Evolutionary conservation across 768 basidiomycete genomes (phyloP).

Genomic region (Udeniomyces megalosporus): DNA sequence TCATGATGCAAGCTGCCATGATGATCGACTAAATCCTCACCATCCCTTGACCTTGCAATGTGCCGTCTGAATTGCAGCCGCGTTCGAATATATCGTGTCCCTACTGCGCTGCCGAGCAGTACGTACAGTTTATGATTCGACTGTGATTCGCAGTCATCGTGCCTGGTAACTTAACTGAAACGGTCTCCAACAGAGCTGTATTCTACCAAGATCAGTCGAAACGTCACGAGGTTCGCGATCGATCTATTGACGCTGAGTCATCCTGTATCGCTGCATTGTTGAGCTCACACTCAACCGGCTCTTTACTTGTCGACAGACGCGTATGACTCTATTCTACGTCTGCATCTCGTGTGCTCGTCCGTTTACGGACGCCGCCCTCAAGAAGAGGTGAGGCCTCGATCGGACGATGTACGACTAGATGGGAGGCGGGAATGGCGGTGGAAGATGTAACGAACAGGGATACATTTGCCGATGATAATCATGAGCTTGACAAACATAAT

Average conservation of each 20-base stretch:
- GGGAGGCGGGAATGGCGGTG: too few species aligned
- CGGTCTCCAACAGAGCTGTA: background rate
- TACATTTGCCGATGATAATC: too few species aligned
- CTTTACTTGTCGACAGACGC: background rate
- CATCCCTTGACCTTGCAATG: too few species aligned
- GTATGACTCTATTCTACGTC: constrained; percentile 17
- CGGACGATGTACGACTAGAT: too few species aligned
- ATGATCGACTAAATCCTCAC: too few species aligned
- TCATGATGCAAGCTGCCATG: background rate
- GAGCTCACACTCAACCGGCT: background rate
- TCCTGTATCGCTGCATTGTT: background rate
- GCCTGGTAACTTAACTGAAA: background rate
- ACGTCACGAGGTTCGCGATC: constrained; percentile 9
- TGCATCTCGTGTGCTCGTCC: constrained; percentile 6
- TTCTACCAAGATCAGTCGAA: constrained; percentile 18
- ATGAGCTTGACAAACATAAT: too few species aligned
- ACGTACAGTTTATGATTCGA: too few species aligned
- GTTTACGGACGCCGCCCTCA: constrained; percentile 10
- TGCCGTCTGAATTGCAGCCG: background rate
- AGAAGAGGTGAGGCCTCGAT: background rate
- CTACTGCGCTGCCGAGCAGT: constrained; percentile 6
- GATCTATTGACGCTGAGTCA: background rate
- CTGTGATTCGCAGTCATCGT: too few species aligned
- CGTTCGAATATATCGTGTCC: constrained; percentile 12
- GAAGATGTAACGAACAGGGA: too few species aligned